These are phyloP conservation scores for Styphnolobium japonicum DNA, from an alignment of 306 rosid genomes.

Conservation along the genomic window DNA sequence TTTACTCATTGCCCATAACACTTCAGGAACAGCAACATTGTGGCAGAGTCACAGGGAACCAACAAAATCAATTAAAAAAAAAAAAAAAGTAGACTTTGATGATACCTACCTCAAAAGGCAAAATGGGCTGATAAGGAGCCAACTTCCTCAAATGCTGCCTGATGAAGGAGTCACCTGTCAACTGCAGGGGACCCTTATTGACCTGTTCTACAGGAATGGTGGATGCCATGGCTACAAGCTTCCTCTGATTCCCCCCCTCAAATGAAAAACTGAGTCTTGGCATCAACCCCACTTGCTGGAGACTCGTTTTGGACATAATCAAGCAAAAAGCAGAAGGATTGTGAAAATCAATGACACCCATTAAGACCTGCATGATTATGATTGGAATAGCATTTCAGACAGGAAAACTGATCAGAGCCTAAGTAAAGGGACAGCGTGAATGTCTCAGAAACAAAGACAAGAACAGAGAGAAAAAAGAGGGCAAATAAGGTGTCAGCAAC, in stretches of 20 bases:
- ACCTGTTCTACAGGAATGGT: conserved; percentile 50
- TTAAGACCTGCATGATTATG: conserved; percentile 26
- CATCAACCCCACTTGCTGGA: conserved; percentile 21
- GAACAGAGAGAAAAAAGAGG: background rate
- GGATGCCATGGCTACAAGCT: conserved; percentile 60
- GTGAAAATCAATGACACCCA: conserved; percentile 59
- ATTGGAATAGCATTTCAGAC: background rate
- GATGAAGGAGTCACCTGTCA: conserved; percentile 79
- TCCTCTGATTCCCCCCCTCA: conserved; percentile 37
- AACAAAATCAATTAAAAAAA: conserved; percentile 6
- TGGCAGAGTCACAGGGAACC: background rate
- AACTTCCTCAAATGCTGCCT: conserved; percentile 76
- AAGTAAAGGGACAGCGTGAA: background rate
- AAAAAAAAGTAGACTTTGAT: background rate
- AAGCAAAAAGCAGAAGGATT: conserved; percentile 34
- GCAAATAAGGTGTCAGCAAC: background rate
- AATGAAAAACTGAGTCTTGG: conserved; percentile 35
- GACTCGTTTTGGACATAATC: conserved; percentile 10
- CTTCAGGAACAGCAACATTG: background rate
- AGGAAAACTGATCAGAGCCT: background rate
- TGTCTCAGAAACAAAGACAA: background rate
- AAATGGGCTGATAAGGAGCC: conserved; percentile 91
- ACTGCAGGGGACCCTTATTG: conserved; percentile 33
- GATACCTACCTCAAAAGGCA: conserved; percentile 78
- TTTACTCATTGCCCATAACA: background rate